Evolutionary conservation across 148 eudicot species (phyloP), one percentile per base, ranked within the genome.

Genomic region (Bassia scoparia): DNA sequence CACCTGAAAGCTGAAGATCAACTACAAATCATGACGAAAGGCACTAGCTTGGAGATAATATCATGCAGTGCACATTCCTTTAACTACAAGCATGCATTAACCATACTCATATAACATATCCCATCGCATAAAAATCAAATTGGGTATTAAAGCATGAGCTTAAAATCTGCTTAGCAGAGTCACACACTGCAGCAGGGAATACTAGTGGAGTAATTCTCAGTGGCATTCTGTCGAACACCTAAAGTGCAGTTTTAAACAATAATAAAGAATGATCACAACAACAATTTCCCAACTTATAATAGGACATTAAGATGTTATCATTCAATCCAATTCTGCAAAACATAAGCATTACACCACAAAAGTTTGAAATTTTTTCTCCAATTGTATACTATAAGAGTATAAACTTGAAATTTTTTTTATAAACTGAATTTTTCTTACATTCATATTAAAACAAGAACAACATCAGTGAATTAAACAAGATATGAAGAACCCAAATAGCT

Each of bases 161-260:
- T 14, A 41, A 41, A 41, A 41, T 41, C 31, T 34, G 24, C 43
- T 15, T 17, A 53, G 20, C 16, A 48, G 6, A 23, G 54, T 44
- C 26, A 53, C 2, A 41, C 21, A 68, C 49, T 29, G 48, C 49
- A 68, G n/a, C 4, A 35, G 12, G 2, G 21, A 75, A 31, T 46
- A 26, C 31, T 34, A 56, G 33, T n/a, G n/a, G n/a, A n/a, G n/a
- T 18, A 35, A 46, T 29, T 14, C 38, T 9, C 16, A 46, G 1
- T 1, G 68, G 62, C 72, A 73, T 67, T 74, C 50, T 30, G 20
- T 52, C 77, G 49, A 74, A 74, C 74, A 69, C 66, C 48, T 52
- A 2, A 21, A 14, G 53, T 68, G n/a, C 78, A 75, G 29, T 9
- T 14, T 1, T 7, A 41, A 43, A 33, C 48, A 23, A 41, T 41